Base-by-base conservation (phyloP, 345 rosid species). In the Bruguiera sexangula region DNA sequence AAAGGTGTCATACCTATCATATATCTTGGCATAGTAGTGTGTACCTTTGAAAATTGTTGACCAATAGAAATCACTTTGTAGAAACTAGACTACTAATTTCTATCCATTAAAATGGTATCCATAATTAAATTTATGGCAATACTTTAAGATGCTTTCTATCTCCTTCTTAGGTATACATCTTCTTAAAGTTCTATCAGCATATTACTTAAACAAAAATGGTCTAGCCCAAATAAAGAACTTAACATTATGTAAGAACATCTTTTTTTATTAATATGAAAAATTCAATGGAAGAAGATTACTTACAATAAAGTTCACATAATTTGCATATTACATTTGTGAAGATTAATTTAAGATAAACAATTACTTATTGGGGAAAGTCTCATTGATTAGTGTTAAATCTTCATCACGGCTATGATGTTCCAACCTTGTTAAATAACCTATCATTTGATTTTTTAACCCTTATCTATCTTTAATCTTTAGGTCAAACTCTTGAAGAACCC, bases 161-260 rank as follows among this genome's bases (percentile, higher is more conserved):
- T 70, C 67, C 6, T 61, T 29, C 20, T 61, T 9, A 1, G 60
- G 48, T 34, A 62, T 22, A 50, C 67, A 62, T 36, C 73, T 29
- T 34, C 67, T 18, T 3, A 70, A 11, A 7, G 63, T 57, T 7
- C 11, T 11, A 51, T 64, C n/a, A 0, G n/a, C 16, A 36, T 37
- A 55, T 11, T 64, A 4, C 34, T 64, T 71, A 11, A 21, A 71
- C 13, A 71, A 31, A 1, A 19, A 63, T 5, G 21, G 43, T 5
- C 53, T 48, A 5, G 54, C 69, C 69, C 29, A 53, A 29, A 66
- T 2, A 13, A 30, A 66, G 8, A 13, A 6, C 20, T 31, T 52
- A 3, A 29, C 8, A 16, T 30, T 20, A 0, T 6, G 2, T 13
- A 66, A 6, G 8, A 66, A 19, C 29, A 31, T 51, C 69, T 20